Conservation (phyloP, 2,329 filamentous ascomycete genomes). For the Aspergillus tamarii region DNA sequence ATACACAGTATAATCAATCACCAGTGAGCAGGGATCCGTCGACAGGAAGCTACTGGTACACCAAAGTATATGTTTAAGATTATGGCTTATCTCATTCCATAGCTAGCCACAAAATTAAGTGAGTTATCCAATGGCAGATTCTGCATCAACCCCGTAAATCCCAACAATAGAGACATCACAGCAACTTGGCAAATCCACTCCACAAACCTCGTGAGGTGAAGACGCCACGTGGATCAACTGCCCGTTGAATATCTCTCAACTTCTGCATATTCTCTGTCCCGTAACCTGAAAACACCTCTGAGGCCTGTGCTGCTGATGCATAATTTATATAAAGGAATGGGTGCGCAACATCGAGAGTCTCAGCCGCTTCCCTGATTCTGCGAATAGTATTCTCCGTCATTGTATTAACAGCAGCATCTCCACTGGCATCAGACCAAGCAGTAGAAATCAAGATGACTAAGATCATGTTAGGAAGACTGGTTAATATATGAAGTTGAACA, state of each 20-base stretch:
- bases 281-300: slow-evolving; percentile 43
- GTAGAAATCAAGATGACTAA: slow-evolving; percentile 19
- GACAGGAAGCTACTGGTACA: too few species aligned
- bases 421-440: slow-evolving; percentile 11
- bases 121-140: too few species aligned
- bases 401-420: slow-evolving; percentile 11
- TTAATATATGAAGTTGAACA: not conserved
- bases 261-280: slow-evolving; percentile 36
- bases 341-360: slow-evolving; percentile 26
- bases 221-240: slow-evolving; percentile 43
- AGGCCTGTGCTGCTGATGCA: slow-evolving; percentile 34
- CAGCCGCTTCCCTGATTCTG: slow-evolving; percentile 22
- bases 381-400: slow-evolving; percentile 17
- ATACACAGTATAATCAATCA: too few species aligned
- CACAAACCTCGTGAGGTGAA: slow-evolving; percentile 30
- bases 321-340: slow-evolving; percentile 50
- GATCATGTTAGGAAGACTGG: not conserved
- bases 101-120: too few species aligned
- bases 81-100: too few species aligned
- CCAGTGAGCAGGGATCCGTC: too few species aligned
- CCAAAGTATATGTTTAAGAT: too few species aligned
- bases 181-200: slow-evolving; percentile 19
- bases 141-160: too few species aligned
- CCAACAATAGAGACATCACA: not conserved
- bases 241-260: slow-evolving; percentile 33